phyloP scores from a whole-genome alignment of 495 filamentous ascomycete species.

The Podospora tetraspora region DNA sequence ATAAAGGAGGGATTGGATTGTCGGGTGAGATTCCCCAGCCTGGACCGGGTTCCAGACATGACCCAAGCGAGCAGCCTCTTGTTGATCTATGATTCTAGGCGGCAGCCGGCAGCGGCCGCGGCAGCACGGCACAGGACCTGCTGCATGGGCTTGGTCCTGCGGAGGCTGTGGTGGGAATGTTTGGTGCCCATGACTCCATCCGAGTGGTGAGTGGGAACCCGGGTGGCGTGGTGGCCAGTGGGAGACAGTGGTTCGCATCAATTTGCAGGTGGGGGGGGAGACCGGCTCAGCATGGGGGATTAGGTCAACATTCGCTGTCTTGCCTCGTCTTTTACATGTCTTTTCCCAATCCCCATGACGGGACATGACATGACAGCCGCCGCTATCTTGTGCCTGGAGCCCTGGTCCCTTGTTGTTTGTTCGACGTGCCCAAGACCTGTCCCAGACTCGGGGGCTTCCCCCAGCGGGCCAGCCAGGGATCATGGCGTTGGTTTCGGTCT shows the following conservation, averaged over 20 bases:
- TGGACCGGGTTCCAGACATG: background rate
- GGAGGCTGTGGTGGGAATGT: background rate
- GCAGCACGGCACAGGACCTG: background rate
- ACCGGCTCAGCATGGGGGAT: background rate
- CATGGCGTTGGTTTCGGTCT: background rate
- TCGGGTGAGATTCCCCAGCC: background rate
- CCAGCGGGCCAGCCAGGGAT: background rate
- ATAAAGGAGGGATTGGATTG: background rate
- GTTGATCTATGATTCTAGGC: background rate
- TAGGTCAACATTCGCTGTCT: background rate
- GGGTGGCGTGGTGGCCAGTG: background rate
- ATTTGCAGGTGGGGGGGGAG: background rate
- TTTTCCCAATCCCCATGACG: background rate
- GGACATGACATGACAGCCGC: background rate
- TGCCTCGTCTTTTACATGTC: background rate
- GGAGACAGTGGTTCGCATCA: background rate
- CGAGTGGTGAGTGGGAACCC: background rate
- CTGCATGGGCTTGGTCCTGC: background rate
- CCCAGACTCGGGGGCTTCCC: background rate
- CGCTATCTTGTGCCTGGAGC: background rate
- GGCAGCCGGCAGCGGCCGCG: background rate
- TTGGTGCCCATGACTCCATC: background rate
- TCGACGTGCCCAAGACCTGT: background rate
- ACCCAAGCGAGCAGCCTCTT: background rate
- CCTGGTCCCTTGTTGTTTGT: background rate